phyloP scores from a whole-genome alignment of 176 grass and related monocot genomes.

The Miscanthus lutarioriparius region DNA sequence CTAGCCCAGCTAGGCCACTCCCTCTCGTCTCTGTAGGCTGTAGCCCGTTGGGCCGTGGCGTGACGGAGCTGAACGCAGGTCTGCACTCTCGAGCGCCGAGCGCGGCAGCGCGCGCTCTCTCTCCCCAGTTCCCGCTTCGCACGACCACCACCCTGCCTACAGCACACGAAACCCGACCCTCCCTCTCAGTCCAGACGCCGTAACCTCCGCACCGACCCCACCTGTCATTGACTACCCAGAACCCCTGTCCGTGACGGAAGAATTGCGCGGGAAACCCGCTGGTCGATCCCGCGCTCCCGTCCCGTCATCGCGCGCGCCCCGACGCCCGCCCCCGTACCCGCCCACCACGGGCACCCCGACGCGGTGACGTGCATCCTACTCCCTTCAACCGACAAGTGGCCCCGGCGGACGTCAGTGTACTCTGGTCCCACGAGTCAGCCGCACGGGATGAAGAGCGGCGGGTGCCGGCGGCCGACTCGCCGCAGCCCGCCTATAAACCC shows the following conservation, averaged over 20 bases:
- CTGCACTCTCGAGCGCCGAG: not conserved
- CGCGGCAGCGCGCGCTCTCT: not conserved
- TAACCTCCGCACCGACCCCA: not conserved
- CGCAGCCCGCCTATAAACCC: not conserved
- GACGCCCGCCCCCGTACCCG: not conserved
- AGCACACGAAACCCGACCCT: not conserved
- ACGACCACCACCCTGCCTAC: not conserved
- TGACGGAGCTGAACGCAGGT: not conserved
- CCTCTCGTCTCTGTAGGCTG: no score
- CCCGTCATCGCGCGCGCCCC: not conserved
- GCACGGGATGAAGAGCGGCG: rapidly evolving
- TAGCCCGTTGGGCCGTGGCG: not conserved
- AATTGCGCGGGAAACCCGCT: not conserved
- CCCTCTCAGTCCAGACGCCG: not conserved
- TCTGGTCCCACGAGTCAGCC: not conserved
- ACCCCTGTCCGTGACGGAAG: not conserved
- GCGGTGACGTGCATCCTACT: not conserved
- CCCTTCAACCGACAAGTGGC: not conserved
- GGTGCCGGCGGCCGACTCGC: not conserved
- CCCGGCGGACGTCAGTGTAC: rapidly evolving
- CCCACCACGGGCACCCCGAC: not conserved
- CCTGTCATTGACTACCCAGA: not conserved
- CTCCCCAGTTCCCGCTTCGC: not conserved
- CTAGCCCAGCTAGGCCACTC: not conserved
- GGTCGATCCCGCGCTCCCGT: not conserved